Percentiles rank a stretch among this genome's conserved stretches.
phyloP scores from a whole-genome alignment of 2,329 filamentous ascomycete species.

The Emericellopsis cladophorae region DNA sequence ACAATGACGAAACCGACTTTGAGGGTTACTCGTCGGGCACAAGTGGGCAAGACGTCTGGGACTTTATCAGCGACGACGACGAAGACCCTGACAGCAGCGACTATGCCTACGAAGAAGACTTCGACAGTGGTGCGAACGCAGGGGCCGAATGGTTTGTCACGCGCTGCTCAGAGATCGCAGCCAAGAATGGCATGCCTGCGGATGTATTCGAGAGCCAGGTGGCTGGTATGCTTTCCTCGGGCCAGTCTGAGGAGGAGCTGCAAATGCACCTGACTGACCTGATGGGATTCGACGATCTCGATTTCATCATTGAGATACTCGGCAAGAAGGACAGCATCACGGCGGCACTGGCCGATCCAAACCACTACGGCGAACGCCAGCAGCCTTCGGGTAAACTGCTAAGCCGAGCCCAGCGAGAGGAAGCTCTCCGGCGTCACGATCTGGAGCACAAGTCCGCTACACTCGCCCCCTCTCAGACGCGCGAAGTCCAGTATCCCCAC shows the following conservation, averaged over 20 bases:
- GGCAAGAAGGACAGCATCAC: slow-evolving; percentile 60
- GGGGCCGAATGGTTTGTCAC: slow-evolving; percentile 57
- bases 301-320: slow-evolving; percentile 86
- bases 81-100: slow-evolving; percentile 56
- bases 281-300: slow-evolving; percentile 84
- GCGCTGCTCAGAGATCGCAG: slow-evolving; percentile 56
- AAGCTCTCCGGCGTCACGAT: slow-evolving; percentile 63
- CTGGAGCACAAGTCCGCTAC: slow-evolving; percentile 68
- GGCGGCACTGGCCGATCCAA: slow-evolving; percentile 24
- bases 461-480: slow-evolving; percentile 58
- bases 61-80: slow-evolving; percentile 69
- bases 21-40: slow-evolving; percentile 42
- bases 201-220: slow-evolving; percentile 69
- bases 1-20: slow-evolving; percentile 53
- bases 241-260: slow-evolving; percentile 67
- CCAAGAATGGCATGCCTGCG: slow-evolving; percentile 53
- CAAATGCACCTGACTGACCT: slow-evolving; percentile 84
- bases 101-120: slow-evolving; percentile 32
- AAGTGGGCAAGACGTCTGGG: slow-evolving; percentile 77
- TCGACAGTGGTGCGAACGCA: slow-evolving; percentile 24
- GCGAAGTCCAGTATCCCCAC: slow-evolving; percentile 76
- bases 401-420: slow-evolving; percentile 66
- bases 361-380: slow-evolving; percentile 13
- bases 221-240: slow-evolving; percentile 56
- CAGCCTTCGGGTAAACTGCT: slow-evolving; percentile 38